Base-by-base conservation (phyloP, 495 filamentous ascomycete genomes). In the Penicillium salamii region DNA sequence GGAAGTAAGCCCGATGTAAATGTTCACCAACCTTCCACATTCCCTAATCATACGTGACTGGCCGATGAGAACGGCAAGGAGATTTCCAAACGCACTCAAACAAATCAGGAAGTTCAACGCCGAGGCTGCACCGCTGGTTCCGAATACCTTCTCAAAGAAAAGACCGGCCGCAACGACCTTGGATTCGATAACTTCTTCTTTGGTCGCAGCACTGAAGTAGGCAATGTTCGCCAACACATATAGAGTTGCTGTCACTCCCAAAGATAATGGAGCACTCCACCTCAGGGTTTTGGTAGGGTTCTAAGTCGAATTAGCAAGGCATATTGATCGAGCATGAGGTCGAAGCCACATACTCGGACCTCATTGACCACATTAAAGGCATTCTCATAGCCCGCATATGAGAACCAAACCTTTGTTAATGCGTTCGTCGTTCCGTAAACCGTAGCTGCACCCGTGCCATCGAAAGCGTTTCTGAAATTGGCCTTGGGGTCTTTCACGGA, bases 331-430 rank as follows among this genome's bases (percentile, higher is more conserved):
- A 45, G 18, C 34, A 19, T 26, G 3, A 3, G 13, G 7, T 11
- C 12, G 6, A 5, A 13, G 32, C 7, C 3, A 19, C 13, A 14
- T 49, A 78, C 73, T 61, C 78, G 81, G 48, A 86, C 76, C 62
- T 88, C 84, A 49, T 85, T 85, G 34, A 84, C 80, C 14, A 88
- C 68, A 44, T 80, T 79, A 55, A 86, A 85, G 0, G 83, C 80
- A 53, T 86, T 86, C 8, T 62, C 58, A 41, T 79, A 88, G 0
- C 84, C 83, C 1, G 70, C 57, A 53, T 86, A 88, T 0, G 83
- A 77, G 51, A 85, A 86, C 26, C 84, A 76, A 29, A 88, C 75
- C 39, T 81, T 81, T 50, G 83, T 72, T 18, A 86, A 55, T 8
- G 83, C 83, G 36, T 79, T 80, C 0, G 82, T 79, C 11, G 80